A percentile compares a stretch with the other conserved stretches of the same genome.
phyloP scores from a whole-genome alignment of 1,284 basidiomycete genomes.

The Papiliotrema terrestris region DNA sequence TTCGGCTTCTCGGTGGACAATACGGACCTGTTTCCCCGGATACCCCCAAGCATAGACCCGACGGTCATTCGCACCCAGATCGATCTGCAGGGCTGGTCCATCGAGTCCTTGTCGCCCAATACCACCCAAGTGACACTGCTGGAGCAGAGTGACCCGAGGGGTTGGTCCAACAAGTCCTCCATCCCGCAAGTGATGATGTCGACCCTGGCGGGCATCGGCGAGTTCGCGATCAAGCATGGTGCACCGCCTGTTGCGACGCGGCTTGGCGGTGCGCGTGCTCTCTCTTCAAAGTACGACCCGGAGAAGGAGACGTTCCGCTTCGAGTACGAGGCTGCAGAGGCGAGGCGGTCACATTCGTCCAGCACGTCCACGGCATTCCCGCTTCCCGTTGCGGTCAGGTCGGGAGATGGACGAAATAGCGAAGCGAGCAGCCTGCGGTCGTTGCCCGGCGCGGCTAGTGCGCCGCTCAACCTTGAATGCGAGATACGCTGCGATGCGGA shows the following conservation, averaged over 20 bases:
- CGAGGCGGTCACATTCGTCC: conserved; percentile 52
- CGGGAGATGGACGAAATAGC: conserved; percentile 13
- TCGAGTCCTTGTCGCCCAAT: conserved; percentile 90
- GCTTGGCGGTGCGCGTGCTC: conserved; percentile 70
- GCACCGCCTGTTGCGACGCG: conserved; percentile 87
- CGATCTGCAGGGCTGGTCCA: conserved; percentile 94
- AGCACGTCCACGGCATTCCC: conserved; percentile 44
- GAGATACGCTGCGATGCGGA: conserved; percentile 93
- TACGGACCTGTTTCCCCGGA: conserved; percentile 73
- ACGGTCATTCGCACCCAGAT: conserved; percentile 89
- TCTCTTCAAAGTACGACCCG: conserved; percentile 76
- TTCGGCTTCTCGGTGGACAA: conserved; percentile 95
- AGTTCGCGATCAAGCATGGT: conserved; percentile 91
- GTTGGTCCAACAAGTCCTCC: conserved; percentile 93
- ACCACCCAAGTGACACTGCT: conserved; percentile 91
- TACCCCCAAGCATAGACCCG: conserved; percentile 64
- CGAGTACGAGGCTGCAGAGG: conserved; percentile 73
- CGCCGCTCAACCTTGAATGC: conserved; percentile 64
- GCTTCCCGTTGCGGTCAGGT: conserved; percentile 26
- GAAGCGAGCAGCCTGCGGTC: conserved; percentile 23
- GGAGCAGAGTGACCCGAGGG: conserved; percentile 95
- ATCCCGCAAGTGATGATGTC: conserved; percentile 89
- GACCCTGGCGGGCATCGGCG: conserved; percentile 81
- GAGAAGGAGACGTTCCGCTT: conserved; percentile 77
- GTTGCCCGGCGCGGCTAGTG: conserved; percentile 6